phyloP scores from a whole-genome alignment of 257 asterid species.

The Jacaranda mimosifolia region DNA sequence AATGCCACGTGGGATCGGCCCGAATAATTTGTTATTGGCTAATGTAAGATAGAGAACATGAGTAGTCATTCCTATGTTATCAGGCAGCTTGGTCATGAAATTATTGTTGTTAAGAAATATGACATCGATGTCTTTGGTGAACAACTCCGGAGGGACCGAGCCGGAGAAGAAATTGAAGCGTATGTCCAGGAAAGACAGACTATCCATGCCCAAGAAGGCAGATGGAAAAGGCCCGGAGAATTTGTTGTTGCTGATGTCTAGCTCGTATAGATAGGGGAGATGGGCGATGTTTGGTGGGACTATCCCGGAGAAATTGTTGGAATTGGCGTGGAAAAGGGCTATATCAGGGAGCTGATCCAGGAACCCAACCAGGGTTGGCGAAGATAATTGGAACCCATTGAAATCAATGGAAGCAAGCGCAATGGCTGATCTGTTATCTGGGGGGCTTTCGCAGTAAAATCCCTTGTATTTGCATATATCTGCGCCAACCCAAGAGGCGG shows the following conservation, averaged over 20 bases:
- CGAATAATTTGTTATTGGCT: constrained; percentile 78
- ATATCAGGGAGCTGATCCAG: constrained; percentile 79
- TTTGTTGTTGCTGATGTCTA: constrained; percentile 79
- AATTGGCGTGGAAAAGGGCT: constrained; percentile 86
- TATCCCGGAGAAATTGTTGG: constrained; percentile 67
- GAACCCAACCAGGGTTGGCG: constrained; percentile 70
- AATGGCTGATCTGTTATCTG: constrained; percentile 75
- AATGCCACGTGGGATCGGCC: constrained; percentile 66
- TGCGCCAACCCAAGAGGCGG: constrained; percentile 71
- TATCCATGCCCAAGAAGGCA: constrained; percentile 53
- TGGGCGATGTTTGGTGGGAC: constrained; percentile 52
- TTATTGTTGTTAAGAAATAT: constrained; percentile 75
- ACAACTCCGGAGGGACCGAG: constrained; percentile 66
- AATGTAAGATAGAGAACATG: constrained; percentile 58
- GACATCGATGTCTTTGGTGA: constrained; percentile 54
- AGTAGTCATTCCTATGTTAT: constrained; percentile 31
- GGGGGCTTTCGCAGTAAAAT: constrained; percentile 77
- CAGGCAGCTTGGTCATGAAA: constrained; percentile 64
- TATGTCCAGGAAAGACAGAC: constrained; percentile 66
- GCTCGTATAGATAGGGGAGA: constrained; percentile 72
- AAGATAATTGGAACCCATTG: constrained; percentile 74
- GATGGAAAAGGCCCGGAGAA: constrained; percentile 74
- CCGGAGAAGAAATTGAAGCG: constrained; percentile 79
- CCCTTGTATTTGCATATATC: constrained; percentile 73
- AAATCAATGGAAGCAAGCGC: constrained; percentile 83